phyloP scores from a whole-genome alignment of 2,329 filamentous ascomycete genomes.

The Drechslerella stenobrocha region DNA sequence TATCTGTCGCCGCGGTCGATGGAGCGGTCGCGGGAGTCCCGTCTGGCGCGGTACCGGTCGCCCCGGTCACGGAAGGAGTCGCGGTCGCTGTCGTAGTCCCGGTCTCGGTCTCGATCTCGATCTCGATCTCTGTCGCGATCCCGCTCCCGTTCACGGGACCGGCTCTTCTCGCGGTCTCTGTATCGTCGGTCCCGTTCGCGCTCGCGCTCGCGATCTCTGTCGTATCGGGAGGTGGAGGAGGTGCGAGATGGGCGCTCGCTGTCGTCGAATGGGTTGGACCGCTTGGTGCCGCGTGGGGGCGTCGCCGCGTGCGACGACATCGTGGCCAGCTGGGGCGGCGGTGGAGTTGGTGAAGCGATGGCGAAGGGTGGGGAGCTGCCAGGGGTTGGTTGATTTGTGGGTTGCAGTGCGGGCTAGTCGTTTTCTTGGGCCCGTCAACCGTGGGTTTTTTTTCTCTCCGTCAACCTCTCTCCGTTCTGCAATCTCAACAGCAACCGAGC shows the following conservation, averaged over 20 bases:
- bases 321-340: background rate
- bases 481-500: background rate
- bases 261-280: conserved; percentile 44
- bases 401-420: background rate
- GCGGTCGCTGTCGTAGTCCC: conserved; percentile 33
- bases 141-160: conserved; percentile 25
- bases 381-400: conserved; percentile 3
- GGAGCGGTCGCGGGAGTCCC: conserved; percentile 40
- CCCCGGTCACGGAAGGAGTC: conserved; percentile 39
- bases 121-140: conserved; percentile 24
- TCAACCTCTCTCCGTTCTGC: background rate
- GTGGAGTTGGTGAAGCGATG: background rate
- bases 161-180: conserved; percentile 20
- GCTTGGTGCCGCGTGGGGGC: conserved; percentile 43
- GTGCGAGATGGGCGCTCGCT: conserved; percentile 45
- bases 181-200: conserved; percentile 15
- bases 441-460: background rate
- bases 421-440: background rate
- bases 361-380: no score
- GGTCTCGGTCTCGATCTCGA: conserved; percentile 39
- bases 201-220: conserved; percentile 34
- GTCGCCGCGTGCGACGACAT: conserved; percentile 45
- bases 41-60: conserved; percentile 35
- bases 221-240: conserved; percentile 39
- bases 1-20: conserved; percentile 40